Percentiles rank a stretch among this genome's conserved stretches.
Evolutionary conservation across 176 grass and related monocot species (phyloP).

Genomic region (Hordeum vulgare): MorexV3_pseudomolecules_assembly NC_058521.1:592350200-592350699

Average conservation of each 20-base stretch:
- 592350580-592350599: slow-evolving; percentile 38
- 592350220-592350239: no score
- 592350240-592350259: no score
- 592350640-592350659: not conserved
- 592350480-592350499: slow-evolving; percentile 2
- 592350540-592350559: slow-evolving; percentile 62
- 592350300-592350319: no score
- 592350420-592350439: not conserved
- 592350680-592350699: slow-evolving; percentile 27
- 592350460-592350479: not conserved
- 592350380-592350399: not conserved
- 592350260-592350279: no score
- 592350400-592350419: not conserved
- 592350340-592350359: no score
- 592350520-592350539: slow-evolving; percentile 54
- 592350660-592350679: not conserved
- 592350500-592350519: slow-evolving; percentile 23
- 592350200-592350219: no score
- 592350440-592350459: not conserved
- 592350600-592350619: slow-evolving; percentile 22
- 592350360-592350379: not conserved
- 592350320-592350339: no score
- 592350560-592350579: slow-evolving; percentile 4
- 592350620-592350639: not conserved
- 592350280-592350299: no score